Percentiles rank a stretch among this genome's conserved stretches.
Conservation (phyloP, 768 basidiomycete genomes). For the Lactifluus rugatus region DNA sequence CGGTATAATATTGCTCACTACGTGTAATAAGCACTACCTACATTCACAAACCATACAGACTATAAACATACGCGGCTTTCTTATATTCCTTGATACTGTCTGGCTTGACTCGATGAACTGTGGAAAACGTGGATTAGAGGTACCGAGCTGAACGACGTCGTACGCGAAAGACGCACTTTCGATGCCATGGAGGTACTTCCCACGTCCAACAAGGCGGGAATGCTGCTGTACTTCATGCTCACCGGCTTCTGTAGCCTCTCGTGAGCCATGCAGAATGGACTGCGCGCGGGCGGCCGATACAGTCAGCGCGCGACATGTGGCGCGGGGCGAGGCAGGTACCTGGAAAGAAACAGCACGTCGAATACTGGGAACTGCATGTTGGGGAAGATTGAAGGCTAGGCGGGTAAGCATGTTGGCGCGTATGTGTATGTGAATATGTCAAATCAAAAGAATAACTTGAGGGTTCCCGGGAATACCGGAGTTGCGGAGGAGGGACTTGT, state of each 20-base stretch:
- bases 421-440: background rate
- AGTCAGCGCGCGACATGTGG: conserved; percentile 20
- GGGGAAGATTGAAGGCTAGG: conserved; percentile 19
- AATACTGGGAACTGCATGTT: conserved; percentile 13
- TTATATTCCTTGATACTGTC: conserved; percentile 77
- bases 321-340: conserved; percentile 22
- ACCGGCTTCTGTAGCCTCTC: conserved; percentile 77
- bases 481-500: background rate
- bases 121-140: conserved; percentile 12
- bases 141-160: background rate
- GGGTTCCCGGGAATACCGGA: background rate
- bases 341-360: conserved; percentile 26
- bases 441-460: background rate
- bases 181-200: conserved; percentile 89
- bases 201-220: conserved; percentile 79
- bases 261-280: conserved; percentile 90
- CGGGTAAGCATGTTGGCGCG: conserved; percentile 21
- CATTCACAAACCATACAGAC: background rate
- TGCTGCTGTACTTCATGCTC: conserved; percentile 72
- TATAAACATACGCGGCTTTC: conserved; percentile 61
- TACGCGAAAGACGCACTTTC: conserved; percentile 47
- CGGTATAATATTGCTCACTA: conserved; percentile 79
- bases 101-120: conserved; percentile 83
- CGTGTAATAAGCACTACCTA: conserved; percentile 7
- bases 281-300: conserved; percentile 28